A percentile compares a stretch with the other conserved stretches of the same genome.
phyloP scores from a whole-genome alignment of 352 stramenopile genomes.

The Globisporangium parvum region DNA sequence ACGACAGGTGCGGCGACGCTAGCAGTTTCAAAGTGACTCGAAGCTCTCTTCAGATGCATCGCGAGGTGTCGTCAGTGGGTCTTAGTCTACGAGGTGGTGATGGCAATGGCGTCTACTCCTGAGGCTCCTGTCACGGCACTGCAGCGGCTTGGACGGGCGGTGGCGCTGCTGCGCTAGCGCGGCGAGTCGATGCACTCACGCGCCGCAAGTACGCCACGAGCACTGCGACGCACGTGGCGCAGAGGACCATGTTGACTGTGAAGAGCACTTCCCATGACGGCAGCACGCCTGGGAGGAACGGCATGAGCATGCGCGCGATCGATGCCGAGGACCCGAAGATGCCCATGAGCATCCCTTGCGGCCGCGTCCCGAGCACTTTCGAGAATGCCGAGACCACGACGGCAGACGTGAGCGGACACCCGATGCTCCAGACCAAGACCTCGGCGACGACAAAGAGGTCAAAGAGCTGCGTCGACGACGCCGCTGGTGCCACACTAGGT shows the following conservation, averaged over 20 bases:
- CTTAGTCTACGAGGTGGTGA: too few relatives aligned
- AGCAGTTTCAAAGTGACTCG: too few relatives aligned
- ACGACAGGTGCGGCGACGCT: too few relatives aligned
- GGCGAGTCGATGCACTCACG: background rate
- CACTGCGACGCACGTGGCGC: constrained; percentile 30
- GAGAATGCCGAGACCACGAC: constrained; percentile 55
- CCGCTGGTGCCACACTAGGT: constrained; percentile 1
- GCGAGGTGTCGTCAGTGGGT: too few relatives aligned
- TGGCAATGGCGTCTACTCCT: too few relatives aligned
- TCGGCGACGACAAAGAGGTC: constrained; percentile 34
- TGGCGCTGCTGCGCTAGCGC: too few relatives aligned
- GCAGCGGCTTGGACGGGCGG: background rate
- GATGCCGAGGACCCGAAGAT: constrained; percentile 57
- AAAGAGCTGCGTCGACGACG: constrained; percentile 14
- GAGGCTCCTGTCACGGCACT: background rate
- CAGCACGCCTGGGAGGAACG: constrained; percentile 47
- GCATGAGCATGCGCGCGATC: constrained; percentile 46
- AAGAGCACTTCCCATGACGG: constrained; percentile 38
- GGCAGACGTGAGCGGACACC: constrained; percentile 44
- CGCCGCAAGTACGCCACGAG: constrained; percentile 18
- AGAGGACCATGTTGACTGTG: constrained; percentile 37
- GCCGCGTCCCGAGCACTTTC: constrained; percentile 41
- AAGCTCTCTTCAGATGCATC: too few relatives aligned
- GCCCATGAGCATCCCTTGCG: constrained; percentile 50
- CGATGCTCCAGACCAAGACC: constrained; percentile 59